Evolutionary conservation across 2,329 filamentous ascomycete genomes (phyloP), one percentile per base, ranked within the genome.

Genomic region (Fusarium marasasianum): DNA sequence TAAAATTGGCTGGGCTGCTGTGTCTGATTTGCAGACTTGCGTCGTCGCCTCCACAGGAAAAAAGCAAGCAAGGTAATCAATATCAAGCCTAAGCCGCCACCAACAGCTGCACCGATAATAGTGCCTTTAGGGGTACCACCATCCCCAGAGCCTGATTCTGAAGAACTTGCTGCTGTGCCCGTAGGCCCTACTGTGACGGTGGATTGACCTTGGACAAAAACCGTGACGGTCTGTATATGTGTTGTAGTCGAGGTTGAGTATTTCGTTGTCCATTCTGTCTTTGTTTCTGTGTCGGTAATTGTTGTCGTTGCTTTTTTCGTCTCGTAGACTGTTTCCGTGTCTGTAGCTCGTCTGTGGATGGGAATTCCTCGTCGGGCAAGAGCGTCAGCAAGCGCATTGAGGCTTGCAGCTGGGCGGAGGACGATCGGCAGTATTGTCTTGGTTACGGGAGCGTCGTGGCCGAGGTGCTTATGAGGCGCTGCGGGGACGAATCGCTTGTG

Each of bases 371-470:
- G 13, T 17, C 26, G 6, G 0, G 26, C 9, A 3, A 48, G 45
- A 1, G 4, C 20, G 4, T 48, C 45, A 29, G 45, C 45, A 3
- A 29, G 45, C 6, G 26, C 45, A 8, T 47, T 47, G 26, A 47
- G 20, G 13, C 44, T 47, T 29, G 44, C 44, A 11, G 44, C 44
- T 11, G 18, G 26, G 3, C 26, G 13, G 8, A 47, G 44, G 13
- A 47, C 4, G 26, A 47, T 8, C 0, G 26, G 44, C 18, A 15
- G 8, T 29, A 47, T 29, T 11, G 18, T 8, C 4, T 3, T 29
- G 8, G 18, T 47, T 14, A 4, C 18, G 6, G 12, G 44, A 10
- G 12, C 24, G 0, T 29, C 5, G 12, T 24, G 12, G 2, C 0
- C 6, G 24, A 10, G 2, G 12, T 4, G 18, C 10, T 20, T 14